These are phyloP conservation scores for Boeremia lycopersici DNA, from an alignment of 2,329 filamentous ascomycete species.

Conservation along the genomic window DNA sequence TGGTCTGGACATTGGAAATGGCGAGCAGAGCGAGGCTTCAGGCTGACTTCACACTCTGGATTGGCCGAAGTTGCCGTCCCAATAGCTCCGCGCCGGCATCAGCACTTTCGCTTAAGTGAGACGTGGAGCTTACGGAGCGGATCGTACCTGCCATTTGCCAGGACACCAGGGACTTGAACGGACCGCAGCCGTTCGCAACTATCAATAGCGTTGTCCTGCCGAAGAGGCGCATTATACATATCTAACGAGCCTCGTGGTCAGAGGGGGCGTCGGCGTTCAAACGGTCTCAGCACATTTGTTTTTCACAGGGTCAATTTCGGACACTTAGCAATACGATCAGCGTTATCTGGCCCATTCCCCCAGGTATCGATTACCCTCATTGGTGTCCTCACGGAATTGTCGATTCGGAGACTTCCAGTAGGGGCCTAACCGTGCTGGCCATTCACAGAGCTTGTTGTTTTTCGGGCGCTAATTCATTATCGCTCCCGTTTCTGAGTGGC, in stretches of 20 bases:
- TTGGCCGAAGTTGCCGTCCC: slow-evolving; percentile 40
- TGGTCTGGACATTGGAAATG: slow-evolving; percentile 36
- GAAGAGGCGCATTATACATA: slow-evolving; percentile 27
- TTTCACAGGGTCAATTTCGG: slow-evolving; percentile 45
- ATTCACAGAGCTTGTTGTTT: slow-evolving; percentile 39
- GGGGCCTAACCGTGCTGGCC: slow-evolving; percentile 37
- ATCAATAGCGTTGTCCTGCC: slow-evolving; percentile 32
- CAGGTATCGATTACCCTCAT: slow-evolving; percentile 33
- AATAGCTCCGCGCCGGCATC: slow-evolving; percentile 42
- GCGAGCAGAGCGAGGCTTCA: slow-evolving; percentile 38
- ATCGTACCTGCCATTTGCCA: slow-evolving; percentile 43
- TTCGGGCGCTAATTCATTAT: slow-evolving; percentile 46
- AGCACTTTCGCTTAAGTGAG: slow-evolving; percentile 40
- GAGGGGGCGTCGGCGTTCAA: slow-evolving; percentile 33
- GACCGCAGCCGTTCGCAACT: slow-evolving; percentile 38
- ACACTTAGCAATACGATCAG: slow-evolving; percentile 48
- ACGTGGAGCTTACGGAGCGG: slow-evolving; percentile 41
- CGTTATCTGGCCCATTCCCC: slow-evolving; percentile 39
- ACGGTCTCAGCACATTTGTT: slow-evolving; percentile 38
- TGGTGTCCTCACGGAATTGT: slow-evolving; percentile 39
- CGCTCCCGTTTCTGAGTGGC: slow-evolving; percentile 41
- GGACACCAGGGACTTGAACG: slow-evolving; percentile 32
- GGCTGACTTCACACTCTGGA: slow-evolving; percentile 37
- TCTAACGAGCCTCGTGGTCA: slow-evolving; percentile 29
- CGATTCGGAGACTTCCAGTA: slow-evolving; percentile 44